Evolutionary conservation across 208 protist genomes (phyloP).

Genomic region (Polymyxa betae): DNA sequence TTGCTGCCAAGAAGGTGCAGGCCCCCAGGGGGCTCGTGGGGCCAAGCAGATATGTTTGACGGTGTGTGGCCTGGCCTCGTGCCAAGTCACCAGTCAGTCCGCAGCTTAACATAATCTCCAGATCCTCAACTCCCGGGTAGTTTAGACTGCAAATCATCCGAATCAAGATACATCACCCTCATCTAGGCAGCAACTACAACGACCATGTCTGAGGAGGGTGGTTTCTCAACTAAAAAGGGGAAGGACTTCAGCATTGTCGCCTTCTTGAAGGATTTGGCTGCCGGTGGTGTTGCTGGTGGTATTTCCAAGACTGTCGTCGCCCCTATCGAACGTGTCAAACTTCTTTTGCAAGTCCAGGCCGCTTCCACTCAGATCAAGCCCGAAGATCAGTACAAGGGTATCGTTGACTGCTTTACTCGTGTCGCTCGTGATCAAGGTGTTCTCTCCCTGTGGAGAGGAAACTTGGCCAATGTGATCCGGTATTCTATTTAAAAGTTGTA

Average conservation of each 20-base stretch:
- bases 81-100: no score
- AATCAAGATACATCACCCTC: no score
- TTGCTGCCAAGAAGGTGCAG: no score
- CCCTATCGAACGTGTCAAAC: constrained; percentile 70
- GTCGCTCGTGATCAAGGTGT: constrained; percentile 88
- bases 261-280: constrained; percentile 61
- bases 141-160: no score
- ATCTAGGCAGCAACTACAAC: no score
- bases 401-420: constrained; percentile 88
- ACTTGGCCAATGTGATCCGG: constrained; percentile 92
- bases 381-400: constrained; percentile 85
- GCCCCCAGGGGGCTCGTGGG: no score
- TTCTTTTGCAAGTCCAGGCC: constrained; percentile 68
- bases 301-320: constrained; percentile 66
- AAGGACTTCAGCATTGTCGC: background rate
- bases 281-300: constrained; percentile 61
- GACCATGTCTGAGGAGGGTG: background rate
- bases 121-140: no score
- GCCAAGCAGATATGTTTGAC: no score
- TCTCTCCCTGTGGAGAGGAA: constrained; percentile 92
- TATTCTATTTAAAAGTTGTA: background rate
- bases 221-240: background rate
- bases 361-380: background rate
- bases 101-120: no score
- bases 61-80: no score